Evolutionary conservation across 177 flowering plant species (phyloP).

Genomic region (Vitis hybrid): DNA sequence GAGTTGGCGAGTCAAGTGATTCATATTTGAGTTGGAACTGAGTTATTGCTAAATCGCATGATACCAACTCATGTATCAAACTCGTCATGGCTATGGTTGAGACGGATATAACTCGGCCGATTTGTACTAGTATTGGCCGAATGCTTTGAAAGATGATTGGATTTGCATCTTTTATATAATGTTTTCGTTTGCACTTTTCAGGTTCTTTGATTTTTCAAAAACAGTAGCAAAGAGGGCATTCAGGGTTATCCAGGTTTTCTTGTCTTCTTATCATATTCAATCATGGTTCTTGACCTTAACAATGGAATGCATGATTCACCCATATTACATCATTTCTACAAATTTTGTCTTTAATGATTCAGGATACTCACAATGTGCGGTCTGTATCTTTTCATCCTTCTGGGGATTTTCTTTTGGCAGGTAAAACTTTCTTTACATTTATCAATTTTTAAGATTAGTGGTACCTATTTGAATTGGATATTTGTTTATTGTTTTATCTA

Average conservation of each 20-base stretch:
- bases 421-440: constrained; percentile 25
- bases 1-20: no score
- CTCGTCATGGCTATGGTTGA: no score
- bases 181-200: constrained; percentile 21
- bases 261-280: constrained; percentile 8
- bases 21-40: no score
- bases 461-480: neutral
- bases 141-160: neutral
- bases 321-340: neutral
- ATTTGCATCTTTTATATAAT: neutral
- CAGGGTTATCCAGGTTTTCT: constrained; percentile 74
- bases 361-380: constrained; percentile 94
- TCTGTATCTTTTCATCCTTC: constrained; percentile 91
- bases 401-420: constrained; percentile 83
- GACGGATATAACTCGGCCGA: no score
- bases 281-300: constrained; percentile 8
- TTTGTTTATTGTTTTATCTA: neutral
- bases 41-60: no score
- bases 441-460: neutral
- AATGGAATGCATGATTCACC: neutral
- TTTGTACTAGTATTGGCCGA: no score
- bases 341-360: constrained; percentile 16
- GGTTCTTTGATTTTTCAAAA: constrained; percentile 91
- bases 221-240: constrained; percentile 78
- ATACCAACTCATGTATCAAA: no score